Evolutionary conservation across 192 early-diverging fungal genomes (phyloP), one percentile per base, ranked within the genome.

Genomic region (Helicostylum pulchrum): DNA sequence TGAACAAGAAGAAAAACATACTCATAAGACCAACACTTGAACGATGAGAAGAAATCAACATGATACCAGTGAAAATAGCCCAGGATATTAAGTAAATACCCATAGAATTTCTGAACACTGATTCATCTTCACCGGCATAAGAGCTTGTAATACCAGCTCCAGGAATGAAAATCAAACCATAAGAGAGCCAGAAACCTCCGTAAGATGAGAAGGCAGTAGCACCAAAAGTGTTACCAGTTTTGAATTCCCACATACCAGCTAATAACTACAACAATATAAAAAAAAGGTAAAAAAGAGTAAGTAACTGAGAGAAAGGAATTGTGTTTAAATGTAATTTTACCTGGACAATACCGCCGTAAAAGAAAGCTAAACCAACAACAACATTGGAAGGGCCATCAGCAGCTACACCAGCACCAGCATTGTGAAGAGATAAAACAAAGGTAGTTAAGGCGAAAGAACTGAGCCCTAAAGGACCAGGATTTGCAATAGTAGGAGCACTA

Each of bases 191-290:
- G 80, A 85, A 88, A 26, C 80, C 87, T 56, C 81, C 86, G 26
- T 85, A 90, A 21, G 83, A 83, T 46, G 85, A 78, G 75, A 91
- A 91, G 9, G 87, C 88, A 11, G 88, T 91, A 54, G 90, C 90
- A 67, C 90, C 89, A 80, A 93, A 92, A 9, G 88, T 91, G 67
- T 93, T 92, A 54, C 87, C 85, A 4, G 75, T 71, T 36, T 80
- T 79, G 71, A 90, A 91, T 79, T 92, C 89, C 90, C 88, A 91
- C 89, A 92, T 90, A 54, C 90, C 91, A 55, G 89, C 90, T 11
- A 88, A 71, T 34, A 92, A 67, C 73, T 69, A 61, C 45, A 15
- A 42, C 19, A 32, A 39, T 39, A 31, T 12, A 56, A 19, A 34
- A 30, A 26, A 26, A 26, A n/a, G n/a, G n/a, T n/a, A n/a, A n/a